These are phyloP conservation scores for Lavandula angustifolia DNA, from an alignment of 257 asterid genomes.

Conservation along the genomic window DNA sequence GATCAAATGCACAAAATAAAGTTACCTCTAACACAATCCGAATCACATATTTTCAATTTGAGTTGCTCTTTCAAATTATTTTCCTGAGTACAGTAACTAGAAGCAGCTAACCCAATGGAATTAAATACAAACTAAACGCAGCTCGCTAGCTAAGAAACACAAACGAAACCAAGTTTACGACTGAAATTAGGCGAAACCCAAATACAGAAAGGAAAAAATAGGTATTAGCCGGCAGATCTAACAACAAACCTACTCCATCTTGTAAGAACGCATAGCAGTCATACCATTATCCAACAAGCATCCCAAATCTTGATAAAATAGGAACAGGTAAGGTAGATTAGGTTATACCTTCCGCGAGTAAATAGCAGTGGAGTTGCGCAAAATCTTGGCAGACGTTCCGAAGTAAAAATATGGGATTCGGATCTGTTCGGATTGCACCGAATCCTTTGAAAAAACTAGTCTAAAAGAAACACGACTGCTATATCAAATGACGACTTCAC, in stretches of 20 bases:
- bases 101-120: constrained; percentile 8
- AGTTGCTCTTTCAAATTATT: not conserved
- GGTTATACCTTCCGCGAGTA: constrained; percentile 39
- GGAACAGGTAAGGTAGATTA: constrained; percentile 17
- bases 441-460: constrained; percentile 24
- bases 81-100: not conserved
- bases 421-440: constrained; percentile 38
- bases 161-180: constrained; percentile 16
- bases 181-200: constrained; percentile 3
- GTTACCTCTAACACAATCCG: not conserved
- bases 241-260: constrained; percentile 4
- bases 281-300: constrained; percentile 21
- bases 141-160: not conserved
- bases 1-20: constrained; percentile 27
- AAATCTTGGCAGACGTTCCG: constrained; percentile 25
- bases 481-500: constrained; percentile 27
- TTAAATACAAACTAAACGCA: constrained; percentile 25
- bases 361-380: constrained; percentile 26
- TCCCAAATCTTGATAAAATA: not conserved
- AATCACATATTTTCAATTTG: not conserved
- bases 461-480: constrained; percentile 27
- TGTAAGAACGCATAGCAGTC: not conserved
- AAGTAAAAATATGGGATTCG: constrained; percentile 35
- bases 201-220: constrained; percentile 5
- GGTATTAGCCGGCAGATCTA: constrained; percentile 35